Base-by-base conservation (phyloP, 2,329 filamentous ascomycete genomes). In the Verticillium longisporum region DNA sequence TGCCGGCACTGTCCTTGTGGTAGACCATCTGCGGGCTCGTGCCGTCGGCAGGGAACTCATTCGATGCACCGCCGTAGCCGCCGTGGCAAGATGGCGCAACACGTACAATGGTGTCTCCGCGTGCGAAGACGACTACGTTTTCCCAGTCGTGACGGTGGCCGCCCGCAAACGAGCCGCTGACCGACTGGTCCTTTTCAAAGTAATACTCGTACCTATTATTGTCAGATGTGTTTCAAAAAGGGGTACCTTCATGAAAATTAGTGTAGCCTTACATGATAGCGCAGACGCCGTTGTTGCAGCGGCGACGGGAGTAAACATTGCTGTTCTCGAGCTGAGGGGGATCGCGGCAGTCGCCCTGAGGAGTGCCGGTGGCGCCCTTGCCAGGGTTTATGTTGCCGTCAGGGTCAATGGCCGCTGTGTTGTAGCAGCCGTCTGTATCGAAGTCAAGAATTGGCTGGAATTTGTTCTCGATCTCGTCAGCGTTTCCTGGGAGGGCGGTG, bases 361-460 rank as follows among this genome's bases (percentile, higher is more conserved):
- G 34, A 31, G 26, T 71, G 26, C 68, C 68, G 4, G 69, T 72
- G 4, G 70, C 65, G 26, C 26, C 66, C 0, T 67, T 65, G 1
- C 70, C 70, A 0, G 65, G 66, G 59, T 72, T 72, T 21, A 64
- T 68, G 37, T 70, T 70, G 32, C 78, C 77, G 9, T 69, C 61
- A 0, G 67, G 68, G 61, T 72, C 71, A 41, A 81, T 75, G 50
- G 78, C 79, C n/a, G 79, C 76, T 1, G 78, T 78, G 64, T 80
- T 77, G 67, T 80, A 78, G 66, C 75, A 77, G 9, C 75, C 71
- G 55, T 77, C 74, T 1, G 64, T 68, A 64, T 77, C 75, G 60
- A 75, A 77, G 66, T 77, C 75, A 3, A 76, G 67, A 9, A 68
- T 61, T 9, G 75, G 75, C 63, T 77, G 75, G 63, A 70, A 75